Conservation (phyloP, 2,329 filamentous ascomycete genomes). For the Thelonectria discophora region DNA sequence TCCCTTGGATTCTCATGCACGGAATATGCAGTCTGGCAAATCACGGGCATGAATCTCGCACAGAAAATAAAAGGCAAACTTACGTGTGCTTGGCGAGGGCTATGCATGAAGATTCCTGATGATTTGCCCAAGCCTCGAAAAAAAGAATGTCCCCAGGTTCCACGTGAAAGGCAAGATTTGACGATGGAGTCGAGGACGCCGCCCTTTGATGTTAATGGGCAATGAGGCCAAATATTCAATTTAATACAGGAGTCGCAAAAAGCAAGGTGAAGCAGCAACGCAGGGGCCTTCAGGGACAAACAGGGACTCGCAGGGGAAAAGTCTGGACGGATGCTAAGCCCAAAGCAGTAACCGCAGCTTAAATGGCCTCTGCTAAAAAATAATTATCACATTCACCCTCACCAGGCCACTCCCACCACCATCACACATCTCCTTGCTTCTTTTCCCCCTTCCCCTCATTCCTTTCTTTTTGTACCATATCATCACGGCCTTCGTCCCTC, state of each 20-base stretch:
- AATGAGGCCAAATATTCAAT: background rate
- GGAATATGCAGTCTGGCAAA: background rate
- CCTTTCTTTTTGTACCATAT: slow-evolving; percentile 29
- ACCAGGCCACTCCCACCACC: slow-evolving; percentile 16
- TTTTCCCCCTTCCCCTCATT: slow-evolving; percentile 27
- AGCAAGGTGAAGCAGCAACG: background rate
- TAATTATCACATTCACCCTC: too few relatives aligned
- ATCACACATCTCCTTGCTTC: slow-evolving; percentile 21
- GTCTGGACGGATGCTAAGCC: slow-evolving; percentile 18
- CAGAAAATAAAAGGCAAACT: background rate
- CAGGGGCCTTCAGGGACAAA: background rate
- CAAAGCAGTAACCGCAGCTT: slow-evolving; percentile 16
- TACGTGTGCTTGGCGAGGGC: background rate
- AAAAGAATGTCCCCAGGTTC: too few relatives aligned
- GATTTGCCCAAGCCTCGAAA: too few relatives aligned
- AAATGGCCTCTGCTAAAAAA: slow-evolving; percentile 18
- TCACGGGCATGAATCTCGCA: slow-evolving; percentile 1
- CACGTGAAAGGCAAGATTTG: too few relatives aligned
- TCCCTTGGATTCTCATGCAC: slow-evolving; percentile 1
- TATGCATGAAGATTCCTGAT: too few relatives aligned
- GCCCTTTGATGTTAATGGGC: too few relatives aligned
- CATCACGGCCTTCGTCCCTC: slow-evolving; percentile 8
- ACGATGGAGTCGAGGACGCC: too few relatives aligned
- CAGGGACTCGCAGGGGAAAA: slow-evolving; percentile 4
- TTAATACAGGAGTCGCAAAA: background rate